phyloP scores from a whole-genome alignment of 148 eudicot genomes.

The Spergularia bocconei region DNA sequence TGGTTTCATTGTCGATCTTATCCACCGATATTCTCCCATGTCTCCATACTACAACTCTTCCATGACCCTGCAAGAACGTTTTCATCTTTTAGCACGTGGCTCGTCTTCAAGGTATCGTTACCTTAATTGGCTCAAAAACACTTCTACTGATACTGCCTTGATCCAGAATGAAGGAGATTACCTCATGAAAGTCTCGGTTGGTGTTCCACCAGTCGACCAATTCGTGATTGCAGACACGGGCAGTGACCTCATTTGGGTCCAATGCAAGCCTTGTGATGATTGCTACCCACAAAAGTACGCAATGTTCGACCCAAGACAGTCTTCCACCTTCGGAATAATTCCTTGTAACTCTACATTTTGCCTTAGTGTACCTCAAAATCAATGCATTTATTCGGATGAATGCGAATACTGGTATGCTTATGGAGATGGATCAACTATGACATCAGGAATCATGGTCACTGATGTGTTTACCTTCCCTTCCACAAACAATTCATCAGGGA shows the following conservation, averaged over 20 bases:
- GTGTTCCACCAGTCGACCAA: not conserved
- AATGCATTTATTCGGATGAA: not conserved
- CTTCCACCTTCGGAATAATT: not conserved
- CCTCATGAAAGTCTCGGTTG: constrained; percentile 4
- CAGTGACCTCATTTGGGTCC: constrained; percentile 11
- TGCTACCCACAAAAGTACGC: not conserved
- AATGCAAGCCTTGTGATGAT: not conserved
- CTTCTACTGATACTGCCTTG: not conserved
- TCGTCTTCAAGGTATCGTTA: constrained; percentile 3
- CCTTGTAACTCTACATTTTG: constrained; percentile 3
- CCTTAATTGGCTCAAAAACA: not conserved
- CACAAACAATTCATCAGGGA: too few relatives aligned
- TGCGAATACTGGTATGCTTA: constrained; percentile 5
- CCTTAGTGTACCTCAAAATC: not conserved
- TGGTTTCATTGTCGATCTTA: constrained; percentile 33
- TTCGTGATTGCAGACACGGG: constrained; percentile 3
- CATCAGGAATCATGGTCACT: not conserved
- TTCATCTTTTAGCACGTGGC: not conserved
- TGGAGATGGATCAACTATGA: constrained; percentile 7
- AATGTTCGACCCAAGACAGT: not conserved
- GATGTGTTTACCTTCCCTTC: not conserved
- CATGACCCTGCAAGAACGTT: constrained; percentile 19
- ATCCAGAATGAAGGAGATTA: constrained; percentile 2
- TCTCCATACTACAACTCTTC: constrained; percentile 42
- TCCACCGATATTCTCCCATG: constrained; percentile 36